Evolutionary conservation across 176 grass and related monocot species (phyloP), one percentile per base, ranked within the genome.

Genomic region (Carex scoparia): DNA sequence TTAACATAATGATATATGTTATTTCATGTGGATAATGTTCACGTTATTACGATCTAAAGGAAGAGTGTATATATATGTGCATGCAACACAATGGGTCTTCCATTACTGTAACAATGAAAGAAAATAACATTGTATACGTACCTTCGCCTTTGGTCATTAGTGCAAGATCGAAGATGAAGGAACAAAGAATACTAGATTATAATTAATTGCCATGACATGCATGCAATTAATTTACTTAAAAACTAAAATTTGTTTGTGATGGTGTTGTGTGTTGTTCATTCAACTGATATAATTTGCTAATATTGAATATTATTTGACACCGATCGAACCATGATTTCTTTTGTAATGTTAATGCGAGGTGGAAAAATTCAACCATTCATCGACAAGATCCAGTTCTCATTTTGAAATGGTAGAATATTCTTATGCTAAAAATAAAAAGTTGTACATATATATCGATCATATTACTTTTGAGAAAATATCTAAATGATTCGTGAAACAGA

Each of bases 401-500:
- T 69, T 42, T 69, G 35, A 69, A 42, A 69, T 40, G 33, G 16
- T n/a, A 18, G 35, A 5, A 70, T 70, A 67, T 44, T 70, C 12
- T 37, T 42, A 69, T 16, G 28, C 12, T 69, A 38, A 40, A 40
- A 69, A 16, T 38, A 40, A 15, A 32, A 40, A 16, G 38, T 77
- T 23, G 23, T 23, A 23, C 23, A 33, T 78, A 57, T 0, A 32
- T 33, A 58, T 78, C 51, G 33, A 77, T 3, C 48, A 57, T 56
- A 35, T 35, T 78, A 27, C 30, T 78, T 57, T 23, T 7, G 12
- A 57, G 5, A 78, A 78, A 57, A 78, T 33, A 16, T 56, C 2
- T 78, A 66, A 53, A 69, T 83, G 61, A 53, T 83, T 83, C 81
- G 68, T 83, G 42, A 67, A 83, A 83, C 30, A 69, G 60, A 83